Conservation (phyloP, 352 stramenopile genomes). For the Globisporangium barbulae region DNA sequence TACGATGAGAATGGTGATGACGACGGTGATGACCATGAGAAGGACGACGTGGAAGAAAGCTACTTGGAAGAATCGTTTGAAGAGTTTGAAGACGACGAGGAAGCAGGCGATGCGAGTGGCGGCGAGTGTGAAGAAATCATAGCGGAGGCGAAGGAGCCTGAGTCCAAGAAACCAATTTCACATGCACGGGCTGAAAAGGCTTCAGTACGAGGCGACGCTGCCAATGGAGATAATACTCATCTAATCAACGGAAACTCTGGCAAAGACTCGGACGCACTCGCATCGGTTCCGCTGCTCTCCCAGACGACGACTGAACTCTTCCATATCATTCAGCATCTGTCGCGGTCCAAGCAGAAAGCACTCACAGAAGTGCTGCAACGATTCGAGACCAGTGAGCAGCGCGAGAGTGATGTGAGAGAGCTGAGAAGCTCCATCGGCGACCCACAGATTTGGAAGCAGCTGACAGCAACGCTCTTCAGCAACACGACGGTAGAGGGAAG, state of each 20-base stretch:
- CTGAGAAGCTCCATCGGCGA: conserved; percentile 67
- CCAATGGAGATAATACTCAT: background rate
- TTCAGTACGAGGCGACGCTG: background rate
- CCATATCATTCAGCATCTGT: conserved; percentile 66
- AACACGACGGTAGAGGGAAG: background rate
- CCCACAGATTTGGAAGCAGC: conserved; percentile 70
- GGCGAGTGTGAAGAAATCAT: conserved; percentile 7
- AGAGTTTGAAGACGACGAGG: conserved; percentile 60
- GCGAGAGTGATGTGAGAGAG: conserved; percentile 44
- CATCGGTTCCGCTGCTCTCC: conserved; percentile 22
- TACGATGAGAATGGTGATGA: conserved; percentile 17
- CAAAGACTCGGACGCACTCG: background rate
- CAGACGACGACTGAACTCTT: conserved; percentile 61
- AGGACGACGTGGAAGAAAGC: conserved; percentile 41
- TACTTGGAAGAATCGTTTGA: conserved; percentile 86
- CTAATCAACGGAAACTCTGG: too few species aligned
- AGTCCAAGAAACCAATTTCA: background rate
- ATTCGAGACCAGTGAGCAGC: conserved; percentile 55
- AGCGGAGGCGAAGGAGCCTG: conserved; percentile 7
- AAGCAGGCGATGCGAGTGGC: background rate
- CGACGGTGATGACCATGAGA: conserved; percentile 10
- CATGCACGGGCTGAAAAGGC: background rate
- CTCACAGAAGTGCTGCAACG: conserved; percentile 60
- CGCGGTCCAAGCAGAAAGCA: conserved; percentile 55
- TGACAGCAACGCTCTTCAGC: conserved; percentile 38